Percentiles rank a stretch among this genome's conserved stretches.
phyloP scores from a whole-genome alignment of 768 basidiomycete genomes.

The Calvatia gigantea region DNA sequence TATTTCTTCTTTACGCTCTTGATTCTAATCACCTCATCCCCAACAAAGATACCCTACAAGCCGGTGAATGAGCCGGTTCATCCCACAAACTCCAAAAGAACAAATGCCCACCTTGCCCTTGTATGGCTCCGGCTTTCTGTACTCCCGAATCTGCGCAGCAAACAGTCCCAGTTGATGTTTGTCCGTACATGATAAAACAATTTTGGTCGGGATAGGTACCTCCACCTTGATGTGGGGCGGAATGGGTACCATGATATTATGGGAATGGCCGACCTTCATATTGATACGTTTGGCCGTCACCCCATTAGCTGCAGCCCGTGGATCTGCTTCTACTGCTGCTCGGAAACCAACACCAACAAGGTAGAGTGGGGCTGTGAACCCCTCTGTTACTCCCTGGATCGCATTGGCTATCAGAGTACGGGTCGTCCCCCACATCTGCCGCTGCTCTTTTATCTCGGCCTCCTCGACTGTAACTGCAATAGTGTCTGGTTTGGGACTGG shows the following conservation, averaged over 20 bases:
- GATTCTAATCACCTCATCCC: conserved; percentile 87
- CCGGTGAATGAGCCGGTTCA: not conserved
- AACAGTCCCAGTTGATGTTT: conserved; percentile 88
- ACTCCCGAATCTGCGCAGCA: conserved; percentile 78
- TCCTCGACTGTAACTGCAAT: conserved; percentile 59
- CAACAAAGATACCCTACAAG: conserved; percentile 95
- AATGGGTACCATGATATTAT: conserved; percentile 79
- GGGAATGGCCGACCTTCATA: conserved; percentile 92
- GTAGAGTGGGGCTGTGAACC: conserved; percentile 78
- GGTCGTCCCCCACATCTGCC: conserved; percentile 94
- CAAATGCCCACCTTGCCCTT: conserved; percentile 82
- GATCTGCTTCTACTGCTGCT: conserved; percentile 80
- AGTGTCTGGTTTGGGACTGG: conserved; percentile 33
- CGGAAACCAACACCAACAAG: conserved; percentile 96
- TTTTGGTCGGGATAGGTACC: conserved; percentile 81
- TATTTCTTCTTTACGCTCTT: conserved; percentile 97
- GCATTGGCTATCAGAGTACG: conserved; percentile 89
- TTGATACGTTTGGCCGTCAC: conserved; percentile 68
- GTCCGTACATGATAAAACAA: conserved; percentile 77
- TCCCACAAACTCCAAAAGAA: not conserved
- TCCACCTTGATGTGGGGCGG: conserved; percentile 79
- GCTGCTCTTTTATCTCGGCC: conserved; percentile 68
- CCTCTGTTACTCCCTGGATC: conserved; percentile 83
- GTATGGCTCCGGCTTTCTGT: conserved; percentile 93
- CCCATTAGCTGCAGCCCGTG: conserved; percentile 54